Conservation (phyloP, 345 rosid genomes). For the Acer yangbiense region DNA sequence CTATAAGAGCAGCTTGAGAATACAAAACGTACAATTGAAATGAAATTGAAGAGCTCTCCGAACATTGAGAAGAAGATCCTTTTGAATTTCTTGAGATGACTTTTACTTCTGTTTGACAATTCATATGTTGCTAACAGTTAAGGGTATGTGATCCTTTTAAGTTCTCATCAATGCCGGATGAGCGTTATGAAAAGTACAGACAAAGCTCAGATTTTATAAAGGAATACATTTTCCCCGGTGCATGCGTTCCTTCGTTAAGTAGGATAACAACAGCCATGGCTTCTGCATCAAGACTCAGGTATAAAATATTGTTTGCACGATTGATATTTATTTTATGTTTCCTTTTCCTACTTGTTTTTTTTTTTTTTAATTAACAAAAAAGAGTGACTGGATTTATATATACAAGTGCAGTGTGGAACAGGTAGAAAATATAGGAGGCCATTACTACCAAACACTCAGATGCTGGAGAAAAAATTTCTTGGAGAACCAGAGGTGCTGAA, state of each 20-base stretch:
- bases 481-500: constrained; percentile 61
- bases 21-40: no score
- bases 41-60: no score
- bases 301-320: background rate
- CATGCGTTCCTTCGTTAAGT: constrained; percentile 74
- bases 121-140: background rate
- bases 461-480: constrained; percentile 79
- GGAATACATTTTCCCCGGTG: constrained; percentile 95
- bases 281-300: constrained; percentile 84
- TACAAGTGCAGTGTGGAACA: constrained; percentile 66
- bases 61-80: no score
- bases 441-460: constrained; percentile 78
- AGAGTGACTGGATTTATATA: background rate
- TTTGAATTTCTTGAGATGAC: no score
- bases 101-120: no score
- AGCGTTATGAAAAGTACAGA: constrained; percentile 71
- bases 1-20: no score
- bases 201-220: constrained; percentile 83
- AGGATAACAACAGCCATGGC: constrained; percentile 82
- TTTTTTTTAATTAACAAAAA: background rate
- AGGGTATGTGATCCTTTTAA: constrained; percentile 22
- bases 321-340: background rate
- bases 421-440: constrained; percentile 80
- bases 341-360: background rate
- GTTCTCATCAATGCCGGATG: constrained; percentile 89